Base-by-base conservation (phyloP, 2,329 filamentous ascomycete genomes). In the Lizonia empirigonia region DNA sequence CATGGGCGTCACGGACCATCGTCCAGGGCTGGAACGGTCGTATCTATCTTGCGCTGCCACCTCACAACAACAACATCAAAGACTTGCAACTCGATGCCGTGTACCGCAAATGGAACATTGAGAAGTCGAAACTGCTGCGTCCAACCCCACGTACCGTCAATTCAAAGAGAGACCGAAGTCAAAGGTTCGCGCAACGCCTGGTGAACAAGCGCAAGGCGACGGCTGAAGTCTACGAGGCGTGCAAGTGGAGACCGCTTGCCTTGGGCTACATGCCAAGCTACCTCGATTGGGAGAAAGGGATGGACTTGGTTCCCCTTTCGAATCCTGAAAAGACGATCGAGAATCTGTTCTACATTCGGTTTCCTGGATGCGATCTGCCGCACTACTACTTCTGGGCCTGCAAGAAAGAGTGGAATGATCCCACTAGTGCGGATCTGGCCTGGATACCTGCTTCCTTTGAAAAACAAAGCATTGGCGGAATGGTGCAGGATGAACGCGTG, bases 341-440 rank as follows among this genome's bases (percentile, higher is more conserved):
- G 0, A 65, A 60, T 10, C 30, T 72, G 13, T 69, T 60, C 37
- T 73, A 58, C 29, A 54, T 72, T 1, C 59, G 65, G 9, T 69
- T 70, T 27, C 49, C 35, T 2, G 59, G 60, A 2, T 65, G 62
- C 30, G 60, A 67, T 36, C 42, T 72, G 1, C 70, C 70, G 16
- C 66, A 68, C 37, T 73, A 69, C 48, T 69, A 63, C 26, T 73
- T 71, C 44, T 71, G 68, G 68, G 49, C 55, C 0, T 33, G 37
- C 0, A n/a, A 42, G 4, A 56, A 53, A 4, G 63, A 60, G 15
- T 67, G 64, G 65, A 34, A 20, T 8, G 56, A 69, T 50, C 64
- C 67, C 6, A 63, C 53, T 9, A 41, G 9, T 1, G 52, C 50
- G 9, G 66, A 69, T 29, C 55, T 60, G 16, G 41, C 39, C 1